Evolutionary conservation across 768 basidiomycete genomes (phyloP).

Genomic region (Mycena filopes): DNA sequence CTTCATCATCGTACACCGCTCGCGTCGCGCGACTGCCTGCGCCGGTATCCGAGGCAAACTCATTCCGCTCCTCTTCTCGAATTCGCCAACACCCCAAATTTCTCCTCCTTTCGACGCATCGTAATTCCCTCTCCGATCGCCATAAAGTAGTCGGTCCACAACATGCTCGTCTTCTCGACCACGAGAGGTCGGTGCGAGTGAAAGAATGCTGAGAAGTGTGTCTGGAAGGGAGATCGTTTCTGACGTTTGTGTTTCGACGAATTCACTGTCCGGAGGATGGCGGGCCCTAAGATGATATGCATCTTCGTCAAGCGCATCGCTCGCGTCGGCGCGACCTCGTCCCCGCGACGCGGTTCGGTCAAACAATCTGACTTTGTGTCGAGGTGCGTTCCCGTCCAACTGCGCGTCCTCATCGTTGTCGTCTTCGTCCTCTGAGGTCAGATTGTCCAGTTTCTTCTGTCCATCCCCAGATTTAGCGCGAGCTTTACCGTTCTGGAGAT

Average conservation of each 20-base stretch:
- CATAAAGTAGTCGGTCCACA: constrained; percentile 70
- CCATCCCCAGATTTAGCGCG: constrained; percentile 36
- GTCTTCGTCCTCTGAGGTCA: constrained; percentile 36
- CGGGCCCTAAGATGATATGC: constrained; percentile 45
- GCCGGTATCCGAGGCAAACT: constrained; percentile 19
- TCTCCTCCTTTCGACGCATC: constrained; percentile 74
- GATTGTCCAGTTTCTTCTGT: constrained; percentile 64
- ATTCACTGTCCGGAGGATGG: constrained; percentile 11
- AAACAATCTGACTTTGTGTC: constrained; percentile 20
- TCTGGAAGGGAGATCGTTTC: constrained; percentile 68
- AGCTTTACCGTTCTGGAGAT: constrained; percentile 42
- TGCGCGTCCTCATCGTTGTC: constrained; percentile 42
- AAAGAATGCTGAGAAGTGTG: constrained; percentile 70
- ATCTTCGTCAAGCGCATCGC: constrained; percentile 17
- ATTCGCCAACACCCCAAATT: constrained; percentile 82
- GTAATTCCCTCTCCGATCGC: constrained; percentile 60
- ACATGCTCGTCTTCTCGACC: constrained; percentile 62
- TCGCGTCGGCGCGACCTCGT: constrained; percentile 2
- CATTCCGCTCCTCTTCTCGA: constrained; percentile 47
- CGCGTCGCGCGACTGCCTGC: background rate
- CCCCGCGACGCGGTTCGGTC: constrained; percentile 18
- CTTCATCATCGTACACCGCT: constrained; percentile 52
- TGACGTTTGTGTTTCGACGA: constrained; percentile 50
- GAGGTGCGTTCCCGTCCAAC: constrained; percentile 6
- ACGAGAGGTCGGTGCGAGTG: constrained; percentile 59